Conservation (phyloP, 768 basidiomycete species). For the Kwoniella dendrophila region DNA sequence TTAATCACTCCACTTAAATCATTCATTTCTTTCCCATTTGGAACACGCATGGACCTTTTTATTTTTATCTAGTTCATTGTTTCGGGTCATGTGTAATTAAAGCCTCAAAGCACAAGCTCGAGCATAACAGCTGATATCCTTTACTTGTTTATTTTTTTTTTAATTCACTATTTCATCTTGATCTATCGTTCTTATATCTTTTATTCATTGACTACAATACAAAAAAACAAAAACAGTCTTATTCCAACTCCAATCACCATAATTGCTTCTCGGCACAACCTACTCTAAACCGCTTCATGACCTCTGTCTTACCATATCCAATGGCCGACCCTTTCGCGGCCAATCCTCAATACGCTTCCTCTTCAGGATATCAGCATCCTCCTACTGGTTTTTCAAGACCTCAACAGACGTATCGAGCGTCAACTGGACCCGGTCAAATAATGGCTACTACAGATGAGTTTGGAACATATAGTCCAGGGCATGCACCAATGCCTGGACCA, state of each 20-base stretch:
- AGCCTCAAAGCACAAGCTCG: not conserved
- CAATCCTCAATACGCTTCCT: constrained; percentile 15
- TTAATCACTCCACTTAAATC: not conserved
- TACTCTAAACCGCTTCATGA: constrained; percentile 36
- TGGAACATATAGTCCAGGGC: constrained; percentile 28
- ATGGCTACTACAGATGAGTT: constrained; percentile 32
- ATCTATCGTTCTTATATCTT: not conserved
- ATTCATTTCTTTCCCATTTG: not conserved
- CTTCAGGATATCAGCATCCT: constrained; percentile 1
- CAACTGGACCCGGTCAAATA: constrained; percentile 5
- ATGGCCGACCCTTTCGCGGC: constrained; percentile 50
- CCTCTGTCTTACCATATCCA: constrained; percentile 41
- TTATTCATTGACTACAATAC: not conserved
- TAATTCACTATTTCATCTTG: not conserved
- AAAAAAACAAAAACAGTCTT: not conserved
- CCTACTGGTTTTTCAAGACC: not conserved
- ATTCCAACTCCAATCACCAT: not conserved
- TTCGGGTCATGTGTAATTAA: constrained; percentile 5
- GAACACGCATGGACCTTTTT: constrained; percentile 1
- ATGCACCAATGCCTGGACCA: constrained; percentile 3
- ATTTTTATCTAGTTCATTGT: constrained; percentile 1
- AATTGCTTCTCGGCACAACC: not conserved
- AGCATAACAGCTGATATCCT: not conserved
- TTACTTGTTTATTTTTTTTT: not conserved
- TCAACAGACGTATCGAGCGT: constrained; percentile 16